Conservation (phyloP, 805 yeast species). For the Pichia phayaonensis region DNA sequence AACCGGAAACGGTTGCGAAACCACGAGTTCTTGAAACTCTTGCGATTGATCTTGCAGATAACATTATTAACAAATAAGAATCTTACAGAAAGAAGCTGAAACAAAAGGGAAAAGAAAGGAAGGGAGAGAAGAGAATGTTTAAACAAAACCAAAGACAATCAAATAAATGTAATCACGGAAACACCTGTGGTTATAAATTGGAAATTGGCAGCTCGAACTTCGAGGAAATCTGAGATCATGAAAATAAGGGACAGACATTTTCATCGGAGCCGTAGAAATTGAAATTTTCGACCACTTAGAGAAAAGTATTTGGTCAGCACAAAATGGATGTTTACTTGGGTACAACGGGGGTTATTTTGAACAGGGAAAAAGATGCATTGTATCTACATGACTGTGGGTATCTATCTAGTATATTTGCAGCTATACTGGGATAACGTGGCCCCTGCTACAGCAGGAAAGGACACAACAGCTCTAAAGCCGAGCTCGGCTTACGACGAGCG, state of each 20-base stretch:
- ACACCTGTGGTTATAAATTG: not conserved
- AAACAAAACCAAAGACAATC: not conserved
- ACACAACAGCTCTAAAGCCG: not conserved
- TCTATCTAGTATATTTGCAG: not conserved
- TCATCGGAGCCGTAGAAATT: not conserved
- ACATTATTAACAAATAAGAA: slow-evolving; percentile 15
- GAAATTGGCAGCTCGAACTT: not conserved
- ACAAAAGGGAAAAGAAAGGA: not conserved
- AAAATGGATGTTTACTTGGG: not conserved
- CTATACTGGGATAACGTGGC: not conserved
- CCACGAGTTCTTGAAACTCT: slow-evolving; percentile 34
- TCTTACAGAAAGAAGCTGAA: not conserved
- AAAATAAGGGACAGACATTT: not conserved
- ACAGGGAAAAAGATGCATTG: not conserved
- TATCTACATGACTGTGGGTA: not conserved
- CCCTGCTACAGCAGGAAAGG: not conserved
- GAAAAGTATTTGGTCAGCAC: not conserved
- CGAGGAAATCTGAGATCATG: not conserved
- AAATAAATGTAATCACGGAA: not conserved
- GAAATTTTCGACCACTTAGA: not conserved
- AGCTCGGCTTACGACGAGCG: not conserved
- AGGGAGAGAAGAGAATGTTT: not conserved
- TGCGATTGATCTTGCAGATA: slow-evolving; percentile 25
- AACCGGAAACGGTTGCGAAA: slow-evolving; percentile 42
- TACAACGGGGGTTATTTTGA: not conserved